Conservation (phyloP, 2,329 filamentous ascomycete genomes). For the Ascochyta rabiei region DNA sequence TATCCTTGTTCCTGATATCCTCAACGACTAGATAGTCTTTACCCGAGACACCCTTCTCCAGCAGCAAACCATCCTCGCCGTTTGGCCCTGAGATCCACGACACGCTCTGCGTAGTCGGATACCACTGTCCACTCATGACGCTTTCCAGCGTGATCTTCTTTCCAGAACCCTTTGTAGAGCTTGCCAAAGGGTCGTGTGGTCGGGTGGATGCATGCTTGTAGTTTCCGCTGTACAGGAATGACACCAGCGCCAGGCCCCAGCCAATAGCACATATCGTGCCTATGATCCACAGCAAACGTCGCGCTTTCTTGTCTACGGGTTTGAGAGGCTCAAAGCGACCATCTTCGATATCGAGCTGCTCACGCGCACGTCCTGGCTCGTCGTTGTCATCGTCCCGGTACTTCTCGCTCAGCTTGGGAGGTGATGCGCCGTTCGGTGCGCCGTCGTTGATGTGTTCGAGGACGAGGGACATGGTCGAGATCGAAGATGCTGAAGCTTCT, state of each 20-base stretch:
- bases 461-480: slow-evolving; percentile 82
- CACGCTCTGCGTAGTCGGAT: slow-evolving; percentile 67
- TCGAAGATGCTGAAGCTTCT: slow-evolving; percentile 69
- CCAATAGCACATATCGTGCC: slow-evolving; percentile 66
- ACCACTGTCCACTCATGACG: slow-evolving; percentile 70
- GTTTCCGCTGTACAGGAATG: slow-evolving; percentile 69
- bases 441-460: slow-evolving; percentile 75
- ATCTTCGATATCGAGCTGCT: slow-evolving; percentile 57
- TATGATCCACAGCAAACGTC: slow-evolving; percentile 66
- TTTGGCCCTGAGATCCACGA: slow-evolving; percentile 77
- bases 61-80: slow-evolving; percentile 81
- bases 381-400: slow-evolving; percentile 50
- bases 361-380: slow-evolving; percentile 55
- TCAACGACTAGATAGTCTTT: slow-evolving; percentile 83
- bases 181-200: slow-evolving; percentile 72
- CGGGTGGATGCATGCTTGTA: slow-evolving; percentile 70
- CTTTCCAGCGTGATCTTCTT: slow-evolving; percentile 77
- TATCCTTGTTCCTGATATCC: slow-evolving; percentile 70
- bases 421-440: slow-evolving; percentile 44
- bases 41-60: slow-evolving; percentile 68
- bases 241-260: slow-evolving; percentile 71
- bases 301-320: slow-evolving; percentile 69
- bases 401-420: slow-evolving; percentile 39
- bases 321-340: slow-evolving; percentile 53
- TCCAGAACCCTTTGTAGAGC: slow-evolving; percentile 65